Evolutionary conservation across 108 stramenopile genomes (phyloP).

Genomic region (Nannochloropsis gaditana): DNA sequence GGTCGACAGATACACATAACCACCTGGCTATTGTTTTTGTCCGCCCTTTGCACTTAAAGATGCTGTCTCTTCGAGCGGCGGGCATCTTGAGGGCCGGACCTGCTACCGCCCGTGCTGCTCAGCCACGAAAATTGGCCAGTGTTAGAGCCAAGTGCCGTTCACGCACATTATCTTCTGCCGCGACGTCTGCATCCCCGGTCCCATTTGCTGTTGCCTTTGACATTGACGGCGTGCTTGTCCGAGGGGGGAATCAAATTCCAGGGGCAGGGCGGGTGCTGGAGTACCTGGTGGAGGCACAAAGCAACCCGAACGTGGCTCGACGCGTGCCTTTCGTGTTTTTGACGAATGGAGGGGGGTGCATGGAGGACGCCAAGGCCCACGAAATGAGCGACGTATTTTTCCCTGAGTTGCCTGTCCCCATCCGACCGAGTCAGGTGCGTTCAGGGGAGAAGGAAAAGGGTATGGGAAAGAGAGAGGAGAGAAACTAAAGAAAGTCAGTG

Average conservation of each 20-base stretch:
- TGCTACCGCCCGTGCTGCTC: too few species aligned
- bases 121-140: too few species aligned
- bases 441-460: background rate
- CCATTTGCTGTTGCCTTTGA: background rate
- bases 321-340: background rate
- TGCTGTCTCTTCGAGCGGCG: too few species aligned
- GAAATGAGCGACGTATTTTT: conserved; percentile 17
- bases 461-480: background rate
- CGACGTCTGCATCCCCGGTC: background rate
- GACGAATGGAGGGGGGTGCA: background rate
- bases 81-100: too few species aligned
- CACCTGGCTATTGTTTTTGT: too few species aligned
- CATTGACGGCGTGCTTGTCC: background rate
- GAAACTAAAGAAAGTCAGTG: background rate
- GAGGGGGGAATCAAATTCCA: background rate
- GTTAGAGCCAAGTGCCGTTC: too few species aligned
- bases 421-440: conserved; percentile 1
- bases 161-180: too few species aligned
- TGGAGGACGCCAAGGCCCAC: background rate
- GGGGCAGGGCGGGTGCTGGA: background rate
- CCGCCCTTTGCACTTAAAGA: too few species aligned
- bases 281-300: background rate
- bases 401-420: background rate
- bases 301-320: background rate
- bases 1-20: too few species aligned